A percentile compares a stretch with the other conserved stretches of the same genome.
Conservation (phyloP, 306 rosid genomes). For the Vigna reflexopilosa region DNA sequence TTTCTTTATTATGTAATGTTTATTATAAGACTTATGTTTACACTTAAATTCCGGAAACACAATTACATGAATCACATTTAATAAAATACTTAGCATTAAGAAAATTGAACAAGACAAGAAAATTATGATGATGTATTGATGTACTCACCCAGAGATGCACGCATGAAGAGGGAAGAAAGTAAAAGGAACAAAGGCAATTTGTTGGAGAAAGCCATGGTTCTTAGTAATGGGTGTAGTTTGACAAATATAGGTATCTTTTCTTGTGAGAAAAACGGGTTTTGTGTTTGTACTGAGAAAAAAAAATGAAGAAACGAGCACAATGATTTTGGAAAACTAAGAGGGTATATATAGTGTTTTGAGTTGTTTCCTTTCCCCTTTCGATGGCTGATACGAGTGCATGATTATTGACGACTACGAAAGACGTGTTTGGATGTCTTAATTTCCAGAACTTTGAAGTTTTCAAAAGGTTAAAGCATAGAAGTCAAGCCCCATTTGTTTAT, state of each 20-base stretch:
- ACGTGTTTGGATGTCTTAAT: constrained; percentile 46
- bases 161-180: constrained; percentile 45
- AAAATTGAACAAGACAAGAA: not conserved
- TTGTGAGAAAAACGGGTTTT: not conserved
- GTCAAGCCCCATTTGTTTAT: constrained; percentile 38
- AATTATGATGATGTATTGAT: constrained; percentile 14
- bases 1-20: too few relatives aligned
- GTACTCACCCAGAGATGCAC: constrained; percentile 41
- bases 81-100: not conserved
- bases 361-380: constrained; percentile 11
- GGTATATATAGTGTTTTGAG: constrained; percentile 42
- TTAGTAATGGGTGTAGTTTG: constrained; percentile 19
- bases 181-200: constrained; percentile 45
- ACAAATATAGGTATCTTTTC: not conserved
- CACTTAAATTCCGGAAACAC: too few relatives aligned
- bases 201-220: constrained; percentile 43
- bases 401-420: constrained; percentile 19
- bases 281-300: not conserved
- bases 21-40: too few relatives aligned
- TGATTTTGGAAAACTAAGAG: not conserved
- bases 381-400: constrained; percentile 15
- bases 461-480: constrained; percentile 30
- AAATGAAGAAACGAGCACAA: constrained; percentile 20
- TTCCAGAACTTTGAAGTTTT: constrained; percentile 35
- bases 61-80: not conserved